Conservation (phyloP, 2,329 filamentous ascomycete genomes). For the Fusarium multiceps region DNA sequence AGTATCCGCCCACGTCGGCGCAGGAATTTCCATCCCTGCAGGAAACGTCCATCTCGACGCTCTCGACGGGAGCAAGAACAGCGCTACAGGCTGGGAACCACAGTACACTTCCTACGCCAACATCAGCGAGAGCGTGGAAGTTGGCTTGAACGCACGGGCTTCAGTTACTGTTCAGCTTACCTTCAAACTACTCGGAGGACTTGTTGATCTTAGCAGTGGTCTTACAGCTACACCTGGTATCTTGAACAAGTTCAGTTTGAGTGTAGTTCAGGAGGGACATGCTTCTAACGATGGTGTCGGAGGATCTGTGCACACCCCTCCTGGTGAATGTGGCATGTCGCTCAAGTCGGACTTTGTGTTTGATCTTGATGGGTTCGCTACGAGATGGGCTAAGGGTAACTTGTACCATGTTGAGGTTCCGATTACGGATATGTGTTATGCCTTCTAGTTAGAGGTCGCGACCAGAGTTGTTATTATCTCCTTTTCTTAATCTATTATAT, state of each 20-base stretch:
- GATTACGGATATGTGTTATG: slow-evolving; percentile 12
- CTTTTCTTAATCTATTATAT: not conserved
- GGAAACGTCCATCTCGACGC: slow-evolving; percentile 18
- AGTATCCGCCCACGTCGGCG: slow-evolving; percentile 1
- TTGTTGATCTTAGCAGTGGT: slow-evolving; percentile 21
- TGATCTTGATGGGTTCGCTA: slow-evolving; percentile 18
- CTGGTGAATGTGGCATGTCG: slow-evolving; percentile 9
- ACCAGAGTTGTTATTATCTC: not conserved
- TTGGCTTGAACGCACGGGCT: slow-evolving; percentile 8
- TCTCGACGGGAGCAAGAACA: slow-evolving; percentile 3
- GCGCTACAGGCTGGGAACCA: slow-evolving; percentile 13
- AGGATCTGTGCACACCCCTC: not conserved
- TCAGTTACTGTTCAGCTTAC: slow-evolving; percentile 10
- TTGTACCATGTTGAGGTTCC: slow-evolving; percentile 15
- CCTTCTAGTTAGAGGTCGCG: not conserved
- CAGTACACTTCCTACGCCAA: slow-evolving; percentile 17
- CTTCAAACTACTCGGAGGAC: slow-evolving; percentile 7
- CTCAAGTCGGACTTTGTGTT: slow-evolving; percentile 18
- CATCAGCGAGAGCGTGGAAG: slow-evolving; percentile 15
- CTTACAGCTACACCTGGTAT: slow-evolving; percentile 8
- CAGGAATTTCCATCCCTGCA: slow-evolving; percentile 5
- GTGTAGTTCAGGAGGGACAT: not conserved
- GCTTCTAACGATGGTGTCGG: not conserved
- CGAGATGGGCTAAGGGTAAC: slow-evolving; percentile 18
- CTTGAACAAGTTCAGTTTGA: slow-evolving; percentile 18